A percentile compares a stretch with the other conserved stretches of the same genome.
These are phyloP conservation scores for Xylaria cubensis DNA, from an alignment of 495 filamentous ascomycete species.

Conservation along the genomic window DNA sequence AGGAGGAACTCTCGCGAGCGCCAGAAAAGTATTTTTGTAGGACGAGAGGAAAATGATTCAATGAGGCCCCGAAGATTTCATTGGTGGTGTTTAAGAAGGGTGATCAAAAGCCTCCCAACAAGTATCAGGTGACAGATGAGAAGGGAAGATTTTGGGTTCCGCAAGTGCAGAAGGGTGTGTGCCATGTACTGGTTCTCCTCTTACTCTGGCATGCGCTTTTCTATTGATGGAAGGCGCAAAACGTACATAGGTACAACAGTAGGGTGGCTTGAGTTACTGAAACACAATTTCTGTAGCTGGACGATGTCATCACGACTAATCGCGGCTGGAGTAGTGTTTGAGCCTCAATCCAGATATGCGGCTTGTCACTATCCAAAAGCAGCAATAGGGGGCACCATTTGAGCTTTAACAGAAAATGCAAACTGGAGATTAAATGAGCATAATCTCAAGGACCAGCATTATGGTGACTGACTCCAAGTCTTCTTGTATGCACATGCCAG, in stretches of 20 bases:
- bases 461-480: background rate
- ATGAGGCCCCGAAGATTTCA: background rate
- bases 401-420: background rate
- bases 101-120: background rate
- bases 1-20: background rate
- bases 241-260: slow-evolving; percentile 22
- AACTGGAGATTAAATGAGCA: background rate
- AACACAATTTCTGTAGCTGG: background rate
- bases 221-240: background rate
- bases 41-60: background rate
- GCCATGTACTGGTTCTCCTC: background rate
- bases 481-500: background rate
- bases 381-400: background rate
- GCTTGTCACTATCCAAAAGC: background rate
- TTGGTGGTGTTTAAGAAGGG: background rate
- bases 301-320: slow-evolving; percentile 23
- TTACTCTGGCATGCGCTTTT: background rate
- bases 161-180: background rate
- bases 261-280: background rate
- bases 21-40: background rate
- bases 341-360: background rate
- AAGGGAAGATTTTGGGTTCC: background rate
- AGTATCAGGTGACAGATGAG: background rate
- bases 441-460: background rate
- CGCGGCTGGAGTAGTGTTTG: slow-evolving; percentile 1